These are phyloP conservation scores for Globisporangium carolinianum DNA, from an alignment of 352 stramenopile genomes.

Conservation along the genomic window DNA sequence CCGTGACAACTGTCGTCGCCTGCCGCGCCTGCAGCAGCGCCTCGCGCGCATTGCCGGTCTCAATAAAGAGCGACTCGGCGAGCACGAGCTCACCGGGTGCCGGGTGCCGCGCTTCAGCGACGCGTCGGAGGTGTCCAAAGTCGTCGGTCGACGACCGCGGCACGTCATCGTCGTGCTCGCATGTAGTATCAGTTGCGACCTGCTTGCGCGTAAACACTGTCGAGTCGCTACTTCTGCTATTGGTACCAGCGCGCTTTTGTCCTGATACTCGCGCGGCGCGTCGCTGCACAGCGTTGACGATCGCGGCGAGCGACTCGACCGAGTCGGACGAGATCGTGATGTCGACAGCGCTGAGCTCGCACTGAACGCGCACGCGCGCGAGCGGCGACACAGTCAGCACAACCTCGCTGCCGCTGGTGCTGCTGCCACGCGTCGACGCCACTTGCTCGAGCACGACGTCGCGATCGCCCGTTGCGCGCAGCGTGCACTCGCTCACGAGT, in stretches of 20 bases:
- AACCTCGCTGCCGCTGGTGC: neutral
- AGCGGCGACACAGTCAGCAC: conserved; percentile 23
- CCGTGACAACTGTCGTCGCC: conserved; percentile 6
- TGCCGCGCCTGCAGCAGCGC: neutral
- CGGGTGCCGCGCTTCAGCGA: conserved; percentile 40
- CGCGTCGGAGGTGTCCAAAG: conserved; percentile 46
- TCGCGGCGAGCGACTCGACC: conserved; percentile 21
- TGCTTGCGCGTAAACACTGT: neutral
- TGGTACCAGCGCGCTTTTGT: too few relatives aligned
- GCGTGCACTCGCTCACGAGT: conserved; percentile 48
- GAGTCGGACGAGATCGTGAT: conserved; percentile 46
- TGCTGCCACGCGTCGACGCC: neutral
- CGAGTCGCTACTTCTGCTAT: neutral
- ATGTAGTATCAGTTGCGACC: too few relatives aligned
- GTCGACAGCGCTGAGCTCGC: conserved; percentile 32
- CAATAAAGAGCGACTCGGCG: conserved; percentile 53
- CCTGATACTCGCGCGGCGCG: neutral
- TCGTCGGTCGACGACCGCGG: conserved; percentile 29
- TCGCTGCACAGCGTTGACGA: conserved; percentile 14
- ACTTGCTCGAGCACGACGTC: conserved; percentile 31
- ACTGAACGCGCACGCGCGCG: conserved; percentile 24
- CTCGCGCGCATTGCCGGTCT: conserved; percentile 30
- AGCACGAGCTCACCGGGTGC: conserved; percentile 60
- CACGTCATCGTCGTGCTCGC: too few relatives aligned
- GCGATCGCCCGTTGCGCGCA: conserved; percentile 39